Base-by-base conservation (phyloP, 371 early-diverging fungal species). In the Apophysomyces trapeziformis region DNA sequence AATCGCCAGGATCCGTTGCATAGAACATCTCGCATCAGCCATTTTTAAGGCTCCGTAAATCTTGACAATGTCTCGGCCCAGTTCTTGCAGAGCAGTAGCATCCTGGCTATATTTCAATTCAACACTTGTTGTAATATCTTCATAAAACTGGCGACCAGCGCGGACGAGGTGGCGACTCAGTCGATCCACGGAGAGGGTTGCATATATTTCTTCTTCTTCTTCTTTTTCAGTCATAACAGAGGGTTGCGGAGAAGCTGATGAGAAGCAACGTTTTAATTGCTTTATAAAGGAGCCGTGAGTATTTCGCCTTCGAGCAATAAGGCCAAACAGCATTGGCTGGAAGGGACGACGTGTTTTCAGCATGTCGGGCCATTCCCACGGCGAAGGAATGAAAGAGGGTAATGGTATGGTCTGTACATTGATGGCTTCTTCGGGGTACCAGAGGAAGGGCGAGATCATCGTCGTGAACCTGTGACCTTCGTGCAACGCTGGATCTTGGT, bases 331-430 rank as follows among this genome's bases (percentile, higher is more conserved):
- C 26, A 69, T 26, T 16, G 74, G 68, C 18, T 66, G 35, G 43
- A 70, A 74, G 5, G 74, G 74, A 39, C 38, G 63, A 11, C 70
- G 68, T 14, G 61, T 63, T 44, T 74, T 67, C 38, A 74, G 58
- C 4, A 74, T 66, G 60, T 68, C 68, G 39, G 74, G 66, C 70
- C 68, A 70, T 61, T 74, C 64, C 74, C 74, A 74, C 5, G 70
- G 70, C 37, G 74, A 62, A 11, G 70, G 74, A 2, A 64, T 61
- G 63, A 74, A 74, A 11, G 62, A 69, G 12, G 74, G 74, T 32
- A 65, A 67, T 9, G 69, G 68, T 41, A 65, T 61, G 59, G 43
- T 57, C n/a, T 69, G 65, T 5, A 69, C 21, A 13, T 39, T 39
- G 13, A 57, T 61, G 13, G 56, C 58, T 21, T 68, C 64, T 26